A percentile compares a stretch with the other conserved stretches of the same genome.
These are phyloP conservation scores for Pilobolus umbonatus DNA, from an alignment of 192 early-diverging fungal genomes.

Conservation along the genomic window DNA sequence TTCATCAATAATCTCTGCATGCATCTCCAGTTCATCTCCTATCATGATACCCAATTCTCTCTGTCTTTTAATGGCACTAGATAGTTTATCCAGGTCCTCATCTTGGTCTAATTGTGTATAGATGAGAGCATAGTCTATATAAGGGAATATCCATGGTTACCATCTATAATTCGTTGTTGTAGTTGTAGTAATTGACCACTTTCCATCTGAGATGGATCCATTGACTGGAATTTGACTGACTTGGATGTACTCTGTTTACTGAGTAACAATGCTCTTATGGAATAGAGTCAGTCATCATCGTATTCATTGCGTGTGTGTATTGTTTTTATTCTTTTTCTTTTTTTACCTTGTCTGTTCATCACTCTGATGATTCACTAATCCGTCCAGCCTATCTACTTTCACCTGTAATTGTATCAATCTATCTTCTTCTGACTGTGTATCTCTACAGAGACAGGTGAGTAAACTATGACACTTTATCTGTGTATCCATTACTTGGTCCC, in stretches of 20 bases:
- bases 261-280: constrained; percentile 1
- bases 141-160: constrained; percentile 26
- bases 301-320: too few relatives aligned
- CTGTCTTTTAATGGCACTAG: constrained; percentile 57
- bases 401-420: constrained; percentile 57
- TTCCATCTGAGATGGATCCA: constrained; percentile 40
- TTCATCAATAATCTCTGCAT: constrained; percentile 66
- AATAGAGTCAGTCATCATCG: too few relatives aligned
- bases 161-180: constrained; percentile 61
- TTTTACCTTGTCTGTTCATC: constrained; percentile 40
- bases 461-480: constrained; percentile 31
- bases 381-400: constrained; percentile 57
- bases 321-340: too few relatives aligned
- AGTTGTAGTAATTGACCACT: constrained; percentile 51
- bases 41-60: constrained; percentile 67
- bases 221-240: constrained; percentile 2
- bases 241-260: constrained; percentile 1
- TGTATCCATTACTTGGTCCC: constrained; percentile 38
- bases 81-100: constrained; percentile 63
- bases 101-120: constrained; percentile 59
- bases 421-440: constrained; percentile 54
- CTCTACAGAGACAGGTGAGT: constrained; percentile 19
- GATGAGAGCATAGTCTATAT: too few relatives aligned
- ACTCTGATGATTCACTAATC: constrained; percentile 39
- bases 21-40: constrained; percentile 67